Conservation (phyloP, 1,284 basidiomycete species). For the Cystobasidium pallidum region DNA sequence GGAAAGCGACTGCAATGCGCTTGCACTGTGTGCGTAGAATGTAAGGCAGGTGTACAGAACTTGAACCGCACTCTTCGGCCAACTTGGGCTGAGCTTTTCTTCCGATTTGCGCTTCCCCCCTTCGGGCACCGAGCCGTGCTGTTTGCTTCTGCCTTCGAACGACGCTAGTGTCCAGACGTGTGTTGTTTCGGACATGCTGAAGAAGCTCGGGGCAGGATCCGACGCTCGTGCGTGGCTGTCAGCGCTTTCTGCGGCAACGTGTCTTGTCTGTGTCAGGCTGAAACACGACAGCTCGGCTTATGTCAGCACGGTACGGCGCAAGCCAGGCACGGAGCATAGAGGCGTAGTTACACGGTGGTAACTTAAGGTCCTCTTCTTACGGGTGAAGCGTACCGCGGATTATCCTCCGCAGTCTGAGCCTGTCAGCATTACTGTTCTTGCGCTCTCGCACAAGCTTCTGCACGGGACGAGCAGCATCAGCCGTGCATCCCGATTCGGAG, state of each 20-base stretch:
- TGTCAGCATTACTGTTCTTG: no score
- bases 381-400: no score
- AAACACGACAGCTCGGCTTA: conserved; percentile 6
- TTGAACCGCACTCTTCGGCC: background rate
- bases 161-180: background rate
- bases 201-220: background rate
- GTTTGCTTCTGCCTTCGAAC: background rate
- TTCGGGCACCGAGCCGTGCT: background rate
- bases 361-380: no score
- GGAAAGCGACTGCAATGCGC: no score
- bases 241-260: background rate
- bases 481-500: no score
- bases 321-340: no score
- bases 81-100: background rate
- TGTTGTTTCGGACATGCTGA: background rate
- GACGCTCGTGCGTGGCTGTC: background rate
- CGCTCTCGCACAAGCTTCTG: no score
- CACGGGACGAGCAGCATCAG: no score
- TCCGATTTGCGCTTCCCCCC: background rate
- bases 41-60: no score
- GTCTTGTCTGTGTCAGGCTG: background rate
- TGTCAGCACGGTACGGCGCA: conserved; percentile 5
- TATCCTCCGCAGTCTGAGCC: no score
- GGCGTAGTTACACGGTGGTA: no score
- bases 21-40: no score